A percentile compares a stretch with the other conserved stretches of the same genome.
Conservation (phyloP, 164 flowering plant species). For the Protea cynaroides region DNA sequence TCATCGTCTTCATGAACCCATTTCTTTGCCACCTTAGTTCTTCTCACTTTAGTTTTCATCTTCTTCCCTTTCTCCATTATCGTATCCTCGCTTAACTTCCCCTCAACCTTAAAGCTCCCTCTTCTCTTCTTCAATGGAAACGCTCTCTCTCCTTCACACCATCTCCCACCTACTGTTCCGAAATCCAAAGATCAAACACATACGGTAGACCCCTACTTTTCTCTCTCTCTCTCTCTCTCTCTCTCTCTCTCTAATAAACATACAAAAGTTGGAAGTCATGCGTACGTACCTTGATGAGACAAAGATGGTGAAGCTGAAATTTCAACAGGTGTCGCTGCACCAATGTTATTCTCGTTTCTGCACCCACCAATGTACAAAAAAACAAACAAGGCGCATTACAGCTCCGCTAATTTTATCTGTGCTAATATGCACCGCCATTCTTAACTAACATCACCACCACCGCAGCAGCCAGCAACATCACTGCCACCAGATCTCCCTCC, state of each 20-base stretch:
- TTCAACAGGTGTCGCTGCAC: slow-evolving; percentile 7
- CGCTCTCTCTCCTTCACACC: slow-evolving; percentile 35
- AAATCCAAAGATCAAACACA: not conserved
- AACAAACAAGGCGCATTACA: slow-evolving; percentile 5
- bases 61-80: slow-evolving; percentile 7
- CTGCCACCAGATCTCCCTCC: not conserved
- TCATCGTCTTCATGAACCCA: slow-evolving; percentile 5
- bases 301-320: slow-evolving; percentile 6
- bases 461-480: not conserved
- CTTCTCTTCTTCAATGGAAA: slow-evolving; percentile 56
- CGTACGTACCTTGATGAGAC: slow-evolving; percentile 16
- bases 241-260: not conserved
- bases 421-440: slow-evolving; percentile 2
- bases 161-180: slow-evolving; percentile 15
- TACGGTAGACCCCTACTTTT: too few species aligned
- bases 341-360: slow-evolving; percentile 4
- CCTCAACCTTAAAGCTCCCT: slow-evolving; percentile 24
- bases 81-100: slow-evolving; percentile 7
- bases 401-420: not conserved
- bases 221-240: too few species aligned
- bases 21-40: slow-evolving; percentile 28
- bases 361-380: too few species aligned
- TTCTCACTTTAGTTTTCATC: slow-evolving; percentile 18
- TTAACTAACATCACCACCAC: too few species aligned
- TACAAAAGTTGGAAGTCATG: not conserved